These are phyloP conservation scores for Thyridium curvatum DNA, from an alignment of 2,329 filamentous ascomycete species.

Conservation along the genomic window DNA sequence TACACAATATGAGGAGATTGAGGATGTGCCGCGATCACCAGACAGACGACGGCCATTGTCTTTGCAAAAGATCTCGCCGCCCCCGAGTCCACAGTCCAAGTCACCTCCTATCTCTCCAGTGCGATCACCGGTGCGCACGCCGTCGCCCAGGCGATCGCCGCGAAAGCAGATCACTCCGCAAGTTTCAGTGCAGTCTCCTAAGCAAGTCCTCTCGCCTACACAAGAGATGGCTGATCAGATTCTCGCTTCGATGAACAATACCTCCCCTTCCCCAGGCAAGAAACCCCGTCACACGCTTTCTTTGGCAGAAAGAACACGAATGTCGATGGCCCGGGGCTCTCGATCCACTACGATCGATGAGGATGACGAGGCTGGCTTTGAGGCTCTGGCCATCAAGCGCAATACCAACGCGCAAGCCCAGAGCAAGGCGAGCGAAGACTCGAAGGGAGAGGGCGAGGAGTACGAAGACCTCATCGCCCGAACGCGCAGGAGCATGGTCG, in stretches of 20 bases:
- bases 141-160: conserved; percentile 2
- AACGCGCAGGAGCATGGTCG: conserved; percentile 56
- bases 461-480: conserved; percentile 49
- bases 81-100: not conserved
- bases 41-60: too few species aligned
- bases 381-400: conserved; percentile 4
- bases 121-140: conserved; percentile 1
- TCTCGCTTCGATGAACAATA: conserved; percentile 44
- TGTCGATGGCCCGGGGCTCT: conserved; percentile 67
- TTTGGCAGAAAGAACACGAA: conserved; percentile 71
- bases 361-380: conserved; percentile 15
- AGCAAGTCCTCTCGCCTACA: conserved; percentile 29
- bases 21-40: too few species aligned
- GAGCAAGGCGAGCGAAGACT: conserved; percentile 13
- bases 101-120: not conserved
- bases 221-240: conserved; percentile 51
- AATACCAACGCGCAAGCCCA: conserved; percentile 16
- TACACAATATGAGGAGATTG: too few species aligned
- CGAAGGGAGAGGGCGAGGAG: conserved; percentile 21
- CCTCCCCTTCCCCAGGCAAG: conserved; percentile 53
- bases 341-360: conserved; percentile 14
- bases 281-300: conserved; percentile 51
- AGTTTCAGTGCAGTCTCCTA: conserved; percentile 4
- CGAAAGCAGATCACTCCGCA: not conserved
- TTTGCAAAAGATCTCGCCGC: too few species aligned